Evolutionary conservation across 192 early-diverging fungal genomes (phyloP).

Genomic region (Backusella westeae): DNA sequence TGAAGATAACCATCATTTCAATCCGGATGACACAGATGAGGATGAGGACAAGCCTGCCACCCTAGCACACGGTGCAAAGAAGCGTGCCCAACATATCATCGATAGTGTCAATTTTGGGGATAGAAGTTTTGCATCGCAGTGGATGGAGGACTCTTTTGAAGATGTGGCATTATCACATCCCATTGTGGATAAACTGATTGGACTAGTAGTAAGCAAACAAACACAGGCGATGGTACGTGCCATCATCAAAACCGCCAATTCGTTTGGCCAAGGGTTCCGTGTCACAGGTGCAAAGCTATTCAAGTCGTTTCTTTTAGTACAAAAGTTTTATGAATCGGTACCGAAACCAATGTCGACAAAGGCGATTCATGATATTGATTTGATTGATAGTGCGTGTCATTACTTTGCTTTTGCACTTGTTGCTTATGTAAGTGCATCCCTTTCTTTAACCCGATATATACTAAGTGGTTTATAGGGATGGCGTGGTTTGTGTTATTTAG

Average conservation of each 20-base stretch:
- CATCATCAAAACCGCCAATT: conserved; percentile 40
- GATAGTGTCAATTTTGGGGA: conserved; percentile 43
- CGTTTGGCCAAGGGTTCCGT: conserved; percentile 61
- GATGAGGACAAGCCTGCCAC: background rate
- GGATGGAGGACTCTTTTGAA: conserved; percentile 40
- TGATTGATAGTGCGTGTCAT: conserved; percentile 45
- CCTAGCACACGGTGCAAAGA: background rate
- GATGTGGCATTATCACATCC: conserved; percentile 35
- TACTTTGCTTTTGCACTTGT: conserved; percentile 57
- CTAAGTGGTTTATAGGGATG: conserved; percentile 21
- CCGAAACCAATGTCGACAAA: background rate
- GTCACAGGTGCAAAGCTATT: conserved; percentile 51
- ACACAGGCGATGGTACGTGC: conserved; percentile 46
- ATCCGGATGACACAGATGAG: background rate
- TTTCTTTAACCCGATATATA: background rate
- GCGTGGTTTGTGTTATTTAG: conserved; percentile 33
- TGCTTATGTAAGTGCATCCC: conserved; percentile 40
- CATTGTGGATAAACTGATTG: conserved; percentile 27
- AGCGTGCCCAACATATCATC: conserved; percentile 32
- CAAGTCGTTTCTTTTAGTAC: conserved; percentile 50
- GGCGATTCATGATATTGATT: conserved; percentile 19
- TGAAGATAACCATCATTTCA: background rate
- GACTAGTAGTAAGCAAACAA: conserved; percentile 40
- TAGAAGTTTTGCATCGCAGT: conserved; percentile 27
- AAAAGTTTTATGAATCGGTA: conserved; percentile 45